These are phyloP conservation scores for Cerioporus squamosus DNA, from an alignment of 1,284 basidiomycete genomes.

Conservation along the genomic window DNA sequence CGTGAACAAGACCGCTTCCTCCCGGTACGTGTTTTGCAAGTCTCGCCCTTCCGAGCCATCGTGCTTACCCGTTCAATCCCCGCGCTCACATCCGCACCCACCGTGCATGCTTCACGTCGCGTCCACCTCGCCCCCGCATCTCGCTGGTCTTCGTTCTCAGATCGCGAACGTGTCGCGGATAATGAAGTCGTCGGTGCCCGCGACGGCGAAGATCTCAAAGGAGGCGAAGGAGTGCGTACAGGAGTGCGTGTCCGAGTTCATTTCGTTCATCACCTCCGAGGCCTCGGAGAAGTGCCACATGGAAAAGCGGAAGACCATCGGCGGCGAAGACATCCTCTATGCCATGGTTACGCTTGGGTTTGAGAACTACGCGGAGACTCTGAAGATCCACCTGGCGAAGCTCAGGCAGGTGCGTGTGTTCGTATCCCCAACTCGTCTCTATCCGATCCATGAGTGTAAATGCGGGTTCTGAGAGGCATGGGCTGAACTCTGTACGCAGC, in stretches of 20 bases:
- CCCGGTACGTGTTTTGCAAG: conserved; percentile 68
- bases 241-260: conserved; percentile 96
- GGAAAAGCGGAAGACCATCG: conserved; percentile 89
- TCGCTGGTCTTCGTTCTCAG: conserved; percentile 43
- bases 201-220: conserved; percentile 93
- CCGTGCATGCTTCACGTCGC: not conserved
- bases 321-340: conserved; percentile 91
- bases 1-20: conserved; percentile 91
- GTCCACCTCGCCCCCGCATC: not conserved
- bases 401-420: conserved; percentile 78
- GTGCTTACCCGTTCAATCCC: not conserved
- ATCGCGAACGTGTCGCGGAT: conserved; percentile 96
- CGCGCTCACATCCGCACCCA: not conserved
- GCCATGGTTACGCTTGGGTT: conserved; percentile 91
- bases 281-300: conserved; percentile 88
- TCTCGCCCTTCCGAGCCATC: conserved; percentile 1
- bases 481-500: not conserved
- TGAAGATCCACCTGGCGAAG: conserved; percentile 90
- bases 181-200: conserved; percentile 90
- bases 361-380: conserved; percentile 91
- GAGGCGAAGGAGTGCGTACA: conserved; percentile 97
- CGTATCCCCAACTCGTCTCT: too few relatives aligned
- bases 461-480: too few relatives aligned
- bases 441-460: too few relatives aligned
- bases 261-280: conserved; percentile 92